Evolutionary conservation across 176 grass and related monocot genomes (phyloP), one percentile per base, ranked within the genome.

Genomic region (Puya raimondii): DNA sequence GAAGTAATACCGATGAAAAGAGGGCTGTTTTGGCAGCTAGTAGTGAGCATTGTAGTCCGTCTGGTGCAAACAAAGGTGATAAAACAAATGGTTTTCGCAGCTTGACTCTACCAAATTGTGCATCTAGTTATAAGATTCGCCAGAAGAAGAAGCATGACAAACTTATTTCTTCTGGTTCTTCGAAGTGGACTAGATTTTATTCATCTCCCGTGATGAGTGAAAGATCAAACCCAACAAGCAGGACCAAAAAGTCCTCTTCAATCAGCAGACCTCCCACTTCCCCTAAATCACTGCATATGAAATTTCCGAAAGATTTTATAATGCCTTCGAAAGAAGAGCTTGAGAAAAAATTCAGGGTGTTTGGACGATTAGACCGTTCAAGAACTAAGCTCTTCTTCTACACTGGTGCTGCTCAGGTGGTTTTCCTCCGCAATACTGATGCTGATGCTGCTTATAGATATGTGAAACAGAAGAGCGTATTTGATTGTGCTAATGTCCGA

Each of bases 371-470:
- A 20, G 72, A 65, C 17, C 17, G 48, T 27, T 51, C 72, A n/a
- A 64, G 18, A 74, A 74, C 72, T 27, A 74, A 10, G 48, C 54
- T 74, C 47, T 74, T 52, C 59, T 74, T 74, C 48, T 74, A 74
- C 61, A 74, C 59, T n/a, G 72, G 72, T 65, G 72, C 42, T 11
- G 72, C 72, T 2, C 47, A 65, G 49, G 72, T 74, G 72, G 72
- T 64, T 65, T 74, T 74, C 49, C 15, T 74, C 26, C 12, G 51
- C 48, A 42, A 74, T 12, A 8, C 57, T 17, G 48, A 65, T 74
- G 72, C 72, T 15, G 47, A 20, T 65, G 42, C 59, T 65, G 72
- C 72, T 51, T 74, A 74, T 74, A 74, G 59, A 65, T 65, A 51
- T 33, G 48, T 74, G 16, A 51, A 65, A 48, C 50, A n/a, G 22